These are phyloP conservation scores for Teratosphaeriaceae sp. DNA, from an alignment of 2,329 filamentous ascomycete species.

Conservation along the genomic window DNA sequence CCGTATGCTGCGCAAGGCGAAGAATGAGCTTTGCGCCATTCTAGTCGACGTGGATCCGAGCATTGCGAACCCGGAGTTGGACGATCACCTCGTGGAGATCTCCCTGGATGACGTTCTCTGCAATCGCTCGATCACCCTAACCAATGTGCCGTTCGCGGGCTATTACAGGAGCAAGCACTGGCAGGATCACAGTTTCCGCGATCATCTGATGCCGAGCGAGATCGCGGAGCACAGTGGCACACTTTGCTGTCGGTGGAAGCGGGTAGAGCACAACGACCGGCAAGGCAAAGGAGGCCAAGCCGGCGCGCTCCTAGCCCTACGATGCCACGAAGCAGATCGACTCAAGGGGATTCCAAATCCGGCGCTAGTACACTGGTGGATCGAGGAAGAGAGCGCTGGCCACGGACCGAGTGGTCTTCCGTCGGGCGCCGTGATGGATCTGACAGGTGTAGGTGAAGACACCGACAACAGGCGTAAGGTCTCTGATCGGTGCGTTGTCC, in stretches of 20 bases:
- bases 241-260: not conserved
- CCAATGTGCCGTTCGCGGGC: conserved; percentile 38
- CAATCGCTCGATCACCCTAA: conserved; percentile 35
- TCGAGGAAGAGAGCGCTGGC: not conserved
- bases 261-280: not conserved
- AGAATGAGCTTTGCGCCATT: conserved; percentile 41
- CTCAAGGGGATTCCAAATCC: not conserved
- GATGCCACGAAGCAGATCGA: not conserved
- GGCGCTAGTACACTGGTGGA: not conserved
- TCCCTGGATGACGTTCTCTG: conserved; percentile 18
- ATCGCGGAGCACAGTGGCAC: not conserved
- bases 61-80: not conserved
- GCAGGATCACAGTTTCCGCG: conserved; percentile 4
- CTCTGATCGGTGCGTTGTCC: too few species aligned
- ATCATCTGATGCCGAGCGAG: not conserved
- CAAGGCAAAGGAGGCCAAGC: not conserved
- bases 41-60: conserved; percentile 5
- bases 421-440: not conserved
- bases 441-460: not conserved
- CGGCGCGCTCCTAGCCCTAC: not conserved
- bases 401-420: not conserved
- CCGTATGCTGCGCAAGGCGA: not conserved
- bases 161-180: not conserved
- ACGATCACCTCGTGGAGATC: conserved; percentile 5
- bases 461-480: too few species aligned